Percentiles rank a stretch among this genome's conserved stretches.
These are phyloP conservation scores for Andrographis paniculata DNA, from an alignment of 305 asterid genomes.

Conservation along the genomic window DNA sequence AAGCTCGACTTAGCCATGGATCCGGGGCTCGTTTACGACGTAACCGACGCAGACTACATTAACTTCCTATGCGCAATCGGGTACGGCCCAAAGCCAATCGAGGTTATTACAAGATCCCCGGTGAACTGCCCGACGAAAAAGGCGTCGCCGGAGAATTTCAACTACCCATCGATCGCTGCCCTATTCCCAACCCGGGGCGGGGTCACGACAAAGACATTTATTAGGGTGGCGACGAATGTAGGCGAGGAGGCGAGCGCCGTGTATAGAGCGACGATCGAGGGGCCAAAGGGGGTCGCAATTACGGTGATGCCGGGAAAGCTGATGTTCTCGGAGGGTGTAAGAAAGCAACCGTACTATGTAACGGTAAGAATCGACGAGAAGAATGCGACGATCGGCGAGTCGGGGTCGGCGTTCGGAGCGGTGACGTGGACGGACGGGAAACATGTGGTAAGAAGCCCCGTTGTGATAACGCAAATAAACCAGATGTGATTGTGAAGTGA, in stretches of 20 bases:
- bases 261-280: conserved; percentile 41
- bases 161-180: conserved; percentile 78
- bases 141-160: conserved; percentile 62
- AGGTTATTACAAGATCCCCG: conserved; percentile 63
- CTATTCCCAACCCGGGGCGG: conserved; percentile 43
- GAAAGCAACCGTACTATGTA: conserved; percentile 58
- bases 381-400: conserved; percentile 51
- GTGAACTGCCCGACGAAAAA: conserved; percentile 68
- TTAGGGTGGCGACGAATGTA: conserved; percentile 75
- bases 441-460: conserved; percentile 79
- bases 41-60: conserved; percentile 50
- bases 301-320: conserved; percentile 61
- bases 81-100: conserved; percentile 74
- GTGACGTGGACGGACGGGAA: conserved; percentile 79
- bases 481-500: conserved; percentile 39
- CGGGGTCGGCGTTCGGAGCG: conserved; percentile 79
- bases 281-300: conserved; percentile 66
- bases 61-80: conserved; percentile 64
- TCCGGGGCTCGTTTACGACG: conserved; percentile 79
- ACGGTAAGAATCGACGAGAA: conserved; percentile 45
- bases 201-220: conserved; percentile 51
- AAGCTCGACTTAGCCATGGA: conserved; percentile 81
- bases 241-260: conserved; percentile 40
- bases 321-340: conserved; percentile 47
- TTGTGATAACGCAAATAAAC: conserved; percentile 61